Conservation (phyloP, 352 stramenopile genomes). For the Pythium coloratum region DNA sequence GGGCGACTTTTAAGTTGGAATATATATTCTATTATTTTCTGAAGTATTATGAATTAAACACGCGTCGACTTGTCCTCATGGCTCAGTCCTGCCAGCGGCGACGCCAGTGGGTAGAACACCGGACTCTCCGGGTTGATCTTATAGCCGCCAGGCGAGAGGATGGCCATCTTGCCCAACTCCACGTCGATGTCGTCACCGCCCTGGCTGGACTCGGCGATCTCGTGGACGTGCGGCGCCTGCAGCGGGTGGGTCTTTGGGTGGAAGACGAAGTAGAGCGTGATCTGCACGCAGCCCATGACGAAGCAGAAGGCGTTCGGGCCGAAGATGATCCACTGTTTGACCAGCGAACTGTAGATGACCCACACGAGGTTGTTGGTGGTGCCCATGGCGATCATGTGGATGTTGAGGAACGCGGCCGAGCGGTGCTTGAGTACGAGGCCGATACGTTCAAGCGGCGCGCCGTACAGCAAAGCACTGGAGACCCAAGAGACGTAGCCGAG, state of each 20-base stretch:
- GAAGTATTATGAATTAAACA: background rate
- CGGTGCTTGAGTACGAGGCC: constrained; percentile 45
- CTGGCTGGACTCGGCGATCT: background rate
- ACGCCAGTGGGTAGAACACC: background rate
- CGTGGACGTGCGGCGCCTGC: background rate
- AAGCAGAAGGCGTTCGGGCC: constrained; percentile 47
- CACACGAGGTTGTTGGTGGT: constrained; percentile 59
- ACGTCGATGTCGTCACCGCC: background rate
- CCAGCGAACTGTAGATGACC: constrained; percentile 47
- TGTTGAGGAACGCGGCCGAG: constrained; percentile 49
- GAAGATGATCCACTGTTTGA: constrained; percentile 53
- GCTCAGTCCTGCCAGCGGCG: background rate
- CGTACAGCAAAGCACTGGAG: constrained; percentile 47
- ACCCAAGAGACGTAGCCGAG: constrained; percentile 42
- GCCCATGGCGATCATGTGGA: constrained; percentile 53
- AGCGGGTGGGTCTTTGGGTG: constrained; percentile 47
- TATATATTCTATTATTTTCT: background rate
- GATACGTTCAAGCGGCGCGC: constrained; percentile 53
- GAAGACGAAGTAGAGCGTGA: constrained; percentile 47
- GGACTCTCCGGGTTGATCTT: background rate
- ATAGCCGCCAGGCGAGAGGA: background rate
- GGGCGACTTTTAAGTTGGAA: too few relatives aligned
- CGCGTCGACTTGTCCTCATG: background rate
- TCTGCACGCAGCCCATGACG: constrained; percentile 34
- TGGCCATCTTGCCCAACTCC: background rate